Conservation (phyloP, 192 early-diverging fungal genomes). For the Linnemannia elongata region DNA sequence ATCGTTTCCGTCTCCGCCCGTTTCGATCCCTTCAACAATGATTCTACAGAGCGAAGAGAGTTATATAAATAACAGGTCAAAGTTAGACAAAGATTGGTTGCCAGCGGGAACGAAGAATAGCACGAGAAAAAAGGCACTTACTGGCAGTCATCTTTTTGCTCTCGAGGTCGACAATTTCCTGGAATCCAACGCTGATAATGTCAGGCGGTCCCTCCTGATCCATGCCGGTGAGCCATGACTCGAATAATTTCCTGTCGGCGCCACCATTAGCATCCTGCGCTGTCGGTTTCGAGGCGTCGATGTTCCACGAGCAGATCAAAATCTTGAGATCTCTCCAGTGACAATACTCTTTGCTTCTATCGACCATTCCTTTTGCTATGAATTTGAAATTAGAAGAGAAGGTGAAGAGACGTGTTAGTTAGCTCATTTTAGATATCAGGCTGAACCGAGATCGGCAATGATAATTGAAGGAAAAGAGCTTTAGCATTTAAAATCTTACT, state of each 20-base stretch:
- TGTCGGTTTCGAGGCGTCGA: slow-evolving; percentile 90
- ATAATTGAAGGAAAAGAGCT: not conserved
- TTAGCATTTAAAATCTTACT: slow-evolving; percentile 57
- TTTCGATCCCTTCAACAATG: slow-evolving; percentile 68
- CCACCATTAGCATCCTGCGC: slow-evolving; percentile 74
- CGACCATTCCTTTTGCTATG: slow-evolving; percentile 71
- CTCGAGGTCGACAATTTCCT: slow-evolving; percentile 90
- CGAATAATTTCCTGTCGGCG: slow-evolving; percentile 58
- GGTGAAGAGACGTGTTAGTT: not conserved
- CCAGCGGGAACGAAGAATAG: not conserved
- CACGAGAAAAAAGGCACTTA: slow-evolving; percentile 38
- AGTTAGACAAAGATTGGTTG: not conserved
- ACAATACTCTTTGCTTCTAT: slow-evolving; percentile 72
- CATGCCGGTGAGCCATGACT: slow-evolving; percentile 62
- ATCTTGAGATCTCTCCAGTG: slow-evolving; percentile 75
- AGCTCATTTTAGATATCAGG: not conserved
- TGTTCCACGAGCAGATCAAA: slow-evolving; percentile 94
- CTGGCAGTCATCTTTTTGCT: slow-evolving; percentile 85
- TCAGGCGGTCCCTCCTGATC: slow-evolving; percentile 71
- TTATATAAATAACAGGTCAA: not conserved
- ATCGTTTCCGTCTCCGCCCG: slow-evolving; percentile 69
- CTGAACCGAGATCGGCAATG: not conserved
- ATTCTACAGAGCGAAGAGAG: slow-evolving; percentile 52
- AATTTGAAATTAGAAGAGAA: slow-evolving; percentile 17
- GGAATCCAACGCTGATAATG: slow-evolving; percentile 86